Conservation (phyloP, 495 filamentous ascomycete species). For the Lineolata rhizophorae region DNA sequence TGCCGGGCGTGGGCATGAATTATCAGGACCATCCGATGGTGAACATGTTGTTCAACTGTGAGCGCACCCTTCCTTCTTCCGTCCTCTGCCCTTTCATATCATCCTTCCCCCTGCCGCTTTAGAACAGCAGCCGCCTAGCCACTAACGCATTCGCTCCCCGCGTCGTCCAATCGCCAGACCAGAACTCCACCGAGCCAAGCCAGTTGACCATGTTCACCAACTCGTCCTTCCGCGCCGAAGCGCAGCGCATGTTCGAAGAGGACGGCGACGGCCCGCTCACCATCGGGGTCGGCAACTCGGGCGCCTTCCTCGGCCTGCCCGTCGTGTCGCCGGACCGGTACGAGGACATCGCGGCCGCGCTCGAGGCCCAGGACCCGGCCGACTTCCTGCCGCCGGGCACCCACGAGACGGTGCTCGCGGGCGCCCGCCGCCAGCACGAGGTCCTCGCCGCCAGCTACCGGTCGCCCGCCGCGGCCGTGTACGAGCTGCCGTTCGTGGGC, state of each 20-base stretch:
- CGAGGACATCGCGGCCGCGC: constrained; percentile 14
- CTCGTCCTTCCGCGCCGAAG: too few relatives aligned
- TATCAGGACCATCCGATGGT: constrained; percentile 12
- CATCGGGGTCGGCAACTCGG: constrained; percentile 22
- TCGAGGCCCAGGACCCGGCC: constrained; percentile 19
- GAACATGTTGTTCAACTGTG: too few relatives aligned
- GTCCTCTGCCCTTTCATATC: too few relatives aligned
- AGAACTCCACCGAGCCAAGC: too few relatives aligned
- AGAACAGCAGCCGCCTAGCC: too few relatives aligned
- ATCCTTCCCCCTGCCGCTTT: too few relatives aligned
- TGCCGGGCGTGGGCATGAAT: constrained; percentile 13
- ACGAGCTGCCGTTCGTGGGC: constrained; percentile 19
- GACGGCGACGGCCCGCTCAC: constrained; percentile 19
- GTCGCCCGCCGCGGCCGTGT: constrained; percentile 13
- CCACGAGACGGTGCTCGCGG: constrained; percentile 20
- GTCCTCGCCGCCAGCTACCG: constrained; percentile 19
- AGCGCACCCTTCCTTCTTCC: too few relatives aligned
- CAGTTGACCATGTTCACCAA: too few relatives aligned
- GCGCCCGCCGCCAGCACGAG: constrained; percentile 25
- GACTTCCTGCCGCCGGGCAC: constrained; percentile 17
- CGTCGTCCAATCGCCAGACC: too few relatives aligned
- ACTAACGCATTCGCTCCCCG: too few relatives aligned
- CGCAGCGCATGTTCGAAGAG: not conserved
- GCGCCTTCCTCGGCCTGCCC: constrained; percentile 24
- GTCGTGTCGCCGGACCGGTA: constrained; percentile 20